A percentile compares a stretch with the other conserved stretches of the same genome.
These are phyloP conservation scores for Scleroderma bovista DNA, from an alignment of 768 basidiomycete genomes.

Conservation along the genomic window DNA sequence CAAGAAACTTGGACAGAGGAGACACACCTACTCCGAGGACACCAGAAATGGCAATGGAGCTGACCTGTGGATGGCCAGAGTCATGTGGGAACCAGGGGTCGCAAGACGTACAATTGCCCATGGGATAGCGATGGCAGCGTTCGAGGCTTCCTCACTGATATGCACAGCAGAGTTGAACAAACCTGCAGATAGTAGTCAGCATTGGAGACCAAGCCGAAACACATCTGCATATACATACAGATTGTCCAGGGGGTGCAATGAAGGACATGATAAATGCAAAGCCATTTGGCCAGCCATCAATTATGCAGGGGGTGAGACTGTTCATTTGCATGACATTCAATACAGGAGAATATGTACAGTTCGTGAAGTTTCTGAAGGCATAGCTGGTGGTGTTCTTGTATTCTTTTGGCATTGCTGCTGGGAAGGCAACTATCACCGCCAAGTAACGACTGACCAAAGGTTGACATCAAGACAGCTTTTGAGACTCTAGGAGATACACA, in stretches of 20 bases:
- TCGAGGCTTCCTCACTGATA: too few species aligned
- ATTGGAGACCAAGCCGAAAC: not conserved
- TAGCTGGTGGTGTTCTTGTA: too few species aligned
- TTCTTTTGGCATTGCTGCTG: constrained; percentile 57
- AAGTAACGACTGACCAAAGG: constrained; percentile 44
- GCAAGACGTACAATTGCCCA: constrained; percentile 44
- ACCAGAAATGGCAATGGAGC: constrained; percentile 38
- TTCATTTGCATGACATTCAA: too few species aligned
- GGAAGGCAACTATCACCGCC: constrained; percentile 64
- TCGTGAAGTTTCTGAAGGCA: too few species aligned
- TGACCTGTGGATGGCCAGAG: constrained; percentile 15
- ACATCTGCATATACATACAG: constrained; percentile 20
- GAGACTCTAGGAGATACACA: constrained; percentile 26
- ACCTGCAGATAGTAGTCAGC: constrained; percentile 17
- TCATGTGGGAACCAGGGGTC: not conserved
- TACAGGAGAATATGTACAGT: too few species aligned
- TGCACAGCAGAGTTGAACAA: constrained; percentile 44
- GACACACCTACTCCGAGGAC: constrained; percentile 42
- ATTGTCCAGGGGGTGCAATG: constrained; percentile 45
- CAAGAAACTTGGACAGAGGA: too few species aligned
- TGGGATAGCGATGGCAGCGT: constrained; percentile 49
- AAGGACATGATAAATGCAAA: too few species aligned
- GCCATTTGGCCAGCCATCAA: too few species aligned
- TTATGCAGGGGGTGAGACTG: too few species aligned
- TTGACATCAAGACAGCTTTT: too few species aligned